Percentiles rank a stretch among this genome's conserved stretches.
These are phyloP conservation scores for Sonneratia caseolaris DNA, from an alignment of 345 rosid species.

Conservation along the genomic window DNA sequence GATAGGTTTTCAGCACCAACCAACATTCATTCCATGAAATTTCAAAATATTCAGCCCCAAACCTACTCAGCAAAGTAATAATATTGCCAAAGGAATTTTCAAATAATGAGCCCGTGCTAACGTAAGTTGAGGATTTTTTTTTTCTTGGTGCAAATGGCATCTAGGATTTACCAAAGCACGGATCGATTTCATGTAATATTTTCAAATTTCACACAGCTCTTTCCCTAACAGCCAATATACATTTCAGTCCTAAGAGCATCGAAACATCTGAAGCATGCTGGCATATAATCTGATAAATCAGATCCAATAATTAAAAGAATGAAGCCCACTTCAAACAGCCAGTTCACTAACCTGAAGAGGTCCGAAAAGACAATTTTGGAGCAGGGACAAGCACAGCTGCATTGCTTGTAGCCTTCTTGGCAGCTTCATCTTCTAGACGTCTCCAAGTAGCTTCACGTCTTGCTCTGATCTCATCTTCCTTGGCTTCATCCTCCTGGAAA, in stretches of 20 bases:
- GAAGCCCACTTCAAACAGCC: not conserved
- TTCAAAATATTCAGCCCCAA: not conserved
- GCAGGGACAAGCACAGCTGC: constrained; percentile 17
- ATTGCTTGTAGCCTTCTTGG: constrained; percentile 15
- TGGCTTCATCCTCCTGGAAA: constrained; percentile 45
- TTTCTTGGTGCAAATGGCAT: not conserved
- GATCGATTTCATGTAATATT: not conserved
- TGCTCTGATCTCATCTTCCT: constrained; percentile 28
- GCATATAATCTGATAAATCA: not conserved
- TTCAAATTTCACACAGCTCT: not conserved
- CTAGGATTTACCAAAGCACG: not conserved
- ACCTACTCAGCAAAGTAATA: not conserved
- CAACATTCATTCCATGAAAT: not conserved
- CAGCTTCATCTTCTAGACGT: constrained; percentile 51
- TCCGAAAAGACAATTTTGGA: constrained; percentile 6
- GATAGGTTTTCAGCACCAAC: not conserved
- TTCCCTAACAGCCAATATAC: not conserved
- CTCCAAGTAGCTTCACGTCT: constrained; percentile 58
- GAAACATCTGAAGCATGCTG: not conserved
- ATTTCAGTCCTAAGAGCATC: not conserved
- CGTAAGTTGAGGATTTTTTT: not conserved
- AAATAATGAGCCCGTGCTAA: not conserved
- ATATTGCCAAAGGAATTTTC: not conserved
- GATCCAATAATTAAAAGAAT: not conserved
- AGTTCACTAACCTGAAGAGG: constrained; percentile 8